Percentiles rank a stretch among this genome's conserved stretches.
Conservation (phyloP, 164 flowering plant genomes). For the Malania oleifera region DNA sequence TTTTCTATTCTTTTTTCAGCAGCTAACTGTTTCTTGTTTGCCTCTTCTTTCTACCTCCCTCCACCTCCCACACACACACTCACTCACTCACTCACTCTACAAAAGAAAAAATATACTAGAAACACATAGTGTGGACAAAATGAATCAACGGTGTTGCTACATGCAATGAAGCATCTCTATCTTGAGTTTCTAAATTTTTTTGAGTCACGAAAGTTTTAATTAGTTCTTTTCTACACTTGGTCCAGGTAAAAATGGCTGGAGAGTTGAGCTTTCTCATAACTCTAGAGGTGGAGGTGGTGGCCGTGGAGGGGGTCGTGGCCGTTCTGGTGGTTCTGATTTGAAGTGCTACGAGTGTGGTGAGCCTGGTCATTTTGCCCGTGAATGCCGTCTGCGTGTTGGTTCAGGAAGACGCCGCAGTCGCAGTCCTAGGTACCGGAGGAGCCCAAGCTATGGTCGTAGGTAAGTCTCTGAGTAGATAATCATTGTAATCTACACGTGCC, state of each 20-base stretch:
- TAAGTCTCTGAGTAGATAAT: conserved; percentile 13
- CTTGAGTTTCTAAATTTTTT: neutral
- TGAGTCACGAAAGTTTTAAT: too few relatives aligned
- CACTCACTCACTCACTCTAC: too few relatives aligned
- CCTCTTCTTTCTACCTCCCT: too few relatives aligned
- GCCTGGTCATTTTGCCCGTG: conserved; percentile 96
- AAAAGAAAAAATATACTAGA: too few relatives aligned
- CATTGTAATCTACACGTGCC: neutral
- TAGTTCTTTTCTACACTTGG: neutral
- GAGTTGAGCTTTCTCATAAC: conserved; percentile 92
- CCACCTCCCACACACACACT: too few relatives aligned
- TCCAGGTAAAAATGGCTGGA: conserved; percentile 92
- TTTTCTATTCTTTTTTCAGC: too few relatives aligned
- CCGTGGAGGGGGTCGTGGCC: conserved; percentile 64
- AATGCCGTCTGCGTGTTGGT: conserved; percentile 74
- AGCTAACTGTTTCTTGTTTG: too few relatives aligned
- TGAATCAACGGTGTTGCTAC: too few relatives aligned
- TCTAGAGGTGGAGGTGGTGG: conserved; percentile 65
- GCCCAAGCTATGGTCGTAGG: conserved; percentile 97
- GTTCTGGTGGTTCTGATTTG: conserved; percentile 78
- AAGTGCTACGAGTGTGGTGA: conserved; percentile 98
- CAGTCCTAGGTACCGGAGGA: conserved; percentile 74
- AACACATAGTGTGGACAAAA: too few relatives aligned
- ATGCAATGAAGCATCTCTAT: too few relatives aligned
- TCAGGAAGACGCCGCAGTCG: conserved; percentile 81